These are phyloP conservation scores for Entomophthora muscae DNA, from an alignment of 371 early-diverging fungal genomes.

Conservation along the genomic window DNA sequence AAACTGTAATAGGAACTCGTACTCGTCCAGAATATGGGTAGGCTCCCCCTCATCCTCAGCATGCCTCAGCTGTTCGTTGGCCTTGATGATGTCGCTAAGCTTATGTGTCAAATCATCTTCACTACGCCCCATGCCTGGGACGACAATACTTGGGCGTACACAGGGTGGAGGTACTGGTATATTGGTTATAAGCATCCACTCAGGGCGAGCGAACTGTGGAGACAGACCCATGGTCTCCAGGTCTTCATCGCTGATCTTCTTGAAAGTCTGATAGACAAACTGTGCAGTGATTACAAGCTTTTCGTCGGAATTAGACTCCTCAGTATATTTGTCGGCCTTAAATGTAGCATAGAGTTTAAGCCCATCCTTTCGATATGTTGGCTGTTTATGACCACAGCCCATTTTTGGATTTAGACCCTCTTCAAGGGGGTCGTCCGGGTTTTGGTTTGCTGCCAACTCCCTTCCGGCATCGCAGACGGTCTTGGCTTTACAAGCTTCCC, in stretches of 20 bases:
- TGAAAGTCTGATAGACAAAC: conserved; percentile 74
- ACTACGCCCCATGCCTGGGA: conserved; percentile 80
- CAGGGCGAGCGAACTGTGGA: conserved; percentile 88
- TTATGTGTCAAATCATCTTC: conserved; percentile 99
- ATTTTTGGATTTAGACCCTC: conserved; percentile 30
- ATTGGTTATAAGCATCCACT: conserved; percentile 95
- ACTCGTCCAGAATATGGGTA: conserved; percentile 87
- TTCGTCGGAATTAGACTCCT: conserved; percentile 37
- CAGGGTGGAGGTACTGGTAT: conserved; percentile 97
- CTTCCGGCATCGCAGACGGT: conserved; percentile 77
- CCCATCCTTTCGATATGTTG: conserved; percentile 79
- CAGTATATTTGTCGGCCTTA: conserved; percentile 24
- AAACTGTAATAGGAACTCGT: conserved; percentile 90
- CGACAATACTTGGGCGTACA: conserved; percentile 98
- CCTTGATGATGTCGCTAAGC: conserved; percentile 92
- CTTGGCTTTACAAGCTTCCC: conserved; percentile 79
- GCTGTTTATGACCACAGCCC: conserved; percentile 94
- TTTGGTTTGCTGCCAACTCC: conserved; percentile 24
- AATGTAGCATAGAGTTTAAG: conserved; percentile 63
- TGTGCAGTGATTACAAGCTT: conserved; percentile 62
- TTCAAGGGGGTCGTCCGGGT: conserved; percentile 10
- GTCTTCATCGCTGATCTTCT: conserved; percentile 85
- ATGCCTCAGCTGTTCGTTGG: conserved; percentile 78
- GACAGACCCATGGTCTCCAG: conserved; percentile 81
- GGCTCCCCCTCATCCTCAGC: conserved; percentile 96